Evolutionary conservation across 1,284 basidiomycete species (phyloP).

Genomic region (Cryptococcus hybrid): DNA sequence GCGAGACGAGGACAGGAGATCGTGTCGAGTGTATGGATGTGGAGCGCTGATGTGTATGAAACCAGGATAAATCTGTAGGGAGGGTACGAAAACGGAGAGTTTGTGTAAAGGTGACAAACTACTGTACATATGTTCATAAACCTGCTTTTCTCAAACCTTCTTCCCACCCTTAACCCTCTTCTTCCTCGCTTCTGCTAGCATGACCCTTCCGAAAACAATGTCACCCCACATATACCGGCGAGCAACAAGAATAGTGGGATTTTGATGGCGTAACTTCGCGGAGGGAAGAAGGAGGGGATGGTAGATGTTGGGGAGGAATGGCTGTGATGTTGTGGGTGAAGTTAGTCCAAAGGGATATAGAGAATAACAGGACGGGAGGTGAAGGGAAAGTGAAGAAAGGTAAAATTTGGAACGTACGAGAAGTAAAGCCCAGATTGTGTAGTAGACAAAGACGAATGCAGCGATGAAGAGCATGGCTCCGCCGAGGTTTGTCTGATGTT

Average conservation of each 20-base stretch:
- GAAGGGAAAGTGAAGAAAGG: not conserved
- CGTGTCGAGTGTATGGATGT: too few species aligned
- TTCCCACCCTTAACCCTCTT: slow-evolving; percentile 38
- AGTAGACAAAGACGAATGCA: slow-evolving; percentile 76
- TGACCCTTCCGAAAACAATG: slow-evolving; percentile 73
- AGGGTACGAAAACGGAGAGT: too few species aligned
- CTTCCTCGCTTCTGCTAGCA: slow-evolving; percentile 70
- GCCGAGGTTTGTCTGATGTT: slow-evolving; percentile 76
- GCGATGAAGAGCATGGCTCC: slow-evolving; percentile 75
- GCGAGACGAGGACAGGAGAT: too few species aligned
- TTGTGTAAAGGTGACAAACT: too few species aligned
- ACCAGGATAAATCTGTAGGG: too few species aligned
- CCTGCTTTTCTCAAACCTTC: slow-evolving; percentile 23
- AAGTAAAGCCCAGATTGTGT: slow-evolving; percentile 85
- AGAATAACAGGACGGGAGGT: not conserved
- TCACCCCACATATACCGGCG: slow-evolving; percentile 71
- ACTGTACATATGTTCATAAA: too few species aligned
- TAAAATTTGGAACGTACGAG: slow-evolving; percentile 58
- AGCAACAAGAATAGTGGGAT: slow-evolving; percentile 79
- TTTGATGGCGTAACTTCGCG: slow-evolving; percentile 86
- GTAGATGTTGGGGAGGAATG: slow-evolving; percentile 74
- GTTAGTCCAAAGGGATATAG: not conserved
- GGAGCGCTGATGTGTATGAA: too few species aligned
- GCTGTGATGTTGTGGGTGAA: slow-evolving; percentile 55
- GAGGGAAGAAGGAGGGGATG: slow-evolving; percentile 74